Evolutionary conservation across 108 stramenopile species (phyloP), one percentile per base, ranked within the genome.

Genomic region (Fistulifera solaris): DNA sequence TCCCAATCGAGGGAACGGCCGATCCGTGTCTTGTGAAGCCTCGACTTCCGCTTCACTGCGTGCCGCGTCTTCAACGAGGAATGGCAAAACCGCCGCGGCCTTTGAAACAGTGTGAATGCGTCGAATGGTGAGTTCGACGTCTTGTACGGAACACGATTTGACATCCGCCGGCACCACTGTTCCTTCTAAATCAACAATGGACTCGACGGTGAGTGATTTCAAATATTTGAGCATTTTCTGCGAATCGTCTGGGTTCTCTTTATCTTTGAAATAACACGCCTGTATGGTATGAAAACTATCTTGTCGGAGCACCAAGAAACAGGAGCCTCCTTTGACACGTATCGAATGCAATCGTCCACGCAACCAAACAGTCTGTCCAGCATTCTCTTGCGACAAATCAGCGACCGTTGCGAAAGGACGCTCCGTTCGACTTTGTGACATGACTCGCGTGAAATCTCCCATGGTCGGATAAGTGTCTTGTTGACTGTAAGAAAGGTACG

Each of bases 231-330:
- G 71, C 86, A 96, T 87, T 62, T 75, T 82, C 55, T 89, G 73
- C 22, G 87, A 87, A 21, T 53, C 59, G 41, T 94, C 89, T 21
- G 83, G 81, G 54, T 89, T 68, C 27, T 80, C 80, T 67, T 93
- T 94, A 74, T 96, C 87, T 72, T 98, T 98, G 76, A 98, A 98
- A 63, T 85, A 93, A 24, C 70, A 72, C 6, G 89, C 93, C 63
- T 98, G 97, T 17, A 96, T 81, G 0, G 97, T 96, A 57, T 96
- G 66, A 58, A 93, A 86, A 10, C 89, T 72, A 48, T 89, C 81
- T 64, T 92, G 87, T 38, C 97, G 77, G 23, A 98, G 39, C 15
- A 98, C 97, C n/a, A 96, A 59, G 54, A 98, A 98, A 26, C 88
- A 86, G 19, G 94, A 92, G 14, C 89, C 89, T 5, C 97, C 97